Evolutionary conservation across 2,329 filamentous ascomycete genomes (phyloP).

Genomic region (Aphanocladium album): DNA sequence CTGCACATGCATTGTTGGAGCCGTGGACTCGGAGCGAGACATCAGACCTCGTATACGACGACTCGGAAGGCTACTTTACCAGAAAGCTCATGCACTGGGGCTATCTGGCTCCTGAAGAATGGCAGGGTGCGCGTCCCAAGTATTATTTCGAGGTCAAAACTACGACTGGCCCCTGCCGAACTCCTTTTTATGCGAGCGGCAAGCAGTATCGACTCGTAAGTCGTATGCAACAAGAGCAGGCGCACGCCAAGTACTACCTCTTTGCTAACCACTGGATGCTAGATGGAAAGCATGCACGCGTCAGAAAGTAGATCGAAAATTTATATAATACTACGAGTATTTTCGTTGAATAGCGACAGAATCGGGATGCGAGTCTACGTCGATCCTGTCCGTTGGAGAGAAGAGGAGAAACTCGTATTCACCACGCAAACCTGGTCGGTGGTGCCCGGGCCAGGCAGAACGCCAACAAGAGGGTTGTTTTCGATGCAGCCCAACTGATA

Average conservation of each 20-base stretch:
- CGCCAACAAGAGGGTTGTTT: background rate
- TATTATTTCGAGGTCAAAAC: slow-evolving; percentile 50
- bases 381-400: slow-evolving; percentile 16
- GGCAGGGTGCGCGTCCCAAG: slow-evolving; percentile 21
- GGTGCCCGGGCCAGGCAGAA: background rate
- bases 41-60: slow-evolving; percentile 38
- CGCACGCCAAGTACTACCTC: background rate
- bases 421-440: slow-evolving; percentile 17
- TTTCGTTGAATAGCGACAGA: slow-evolving; percentile 14
- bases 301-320: slow-evolving; percentile 10
- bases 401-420: slow-evolving; percentile 16
- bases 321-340: slow-evolving; percentile 17
- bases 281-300: slow-evolving; percentile 16
- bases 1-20: slow-evolving; percentile 32
- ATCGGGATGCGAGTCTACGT: slow-evolving; percentile 16
- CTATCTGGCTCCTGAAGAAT: slow-evolving; percentile 14
- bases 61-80: slow-evolving; percentile 16
- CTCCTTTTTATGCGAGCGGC: slow-evolving; percentile 41
- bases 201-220: slow-evolving; percentile 36
- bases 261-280: background rate
- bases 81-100: slow-evolving; percentile 12
- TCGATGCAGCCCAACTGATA: background rate
- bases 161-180: slow-evolving; percentile 32
- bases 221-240: slow-evolving; percentile 1
- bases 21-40: slow-evolving; percentile 37